These are phyloP conservation scores for Cadophora gregata DNA, from an alignment of 2,329 filamentous ascomycete species.

Conservation along the genomic window DNA sequence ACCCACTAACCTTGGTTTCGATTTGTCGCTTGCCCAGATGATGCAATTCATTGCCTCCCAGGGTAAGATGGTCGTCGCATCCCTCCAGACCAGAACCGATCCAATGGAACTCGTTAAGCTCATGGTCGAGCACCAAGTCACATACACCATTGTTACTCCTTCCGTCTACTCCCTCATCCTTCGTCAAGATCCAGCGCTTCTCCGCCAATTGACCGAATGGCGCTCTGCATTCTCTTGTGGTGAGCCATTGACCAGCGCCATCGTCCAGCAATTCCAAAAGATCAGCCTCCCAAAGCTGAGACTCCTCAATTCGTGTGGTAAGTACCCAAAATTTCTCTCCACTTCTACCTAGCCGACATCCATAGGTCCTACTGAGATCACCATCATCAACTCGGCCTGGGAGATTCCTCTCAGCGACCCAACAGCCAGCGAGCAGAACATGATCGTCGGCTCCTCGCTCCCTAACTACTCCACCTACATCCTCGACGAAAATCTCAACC, in stretches of 20 bases:
- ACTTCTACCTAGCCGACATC: neutral
- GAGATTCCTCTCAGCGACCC: constrained; percentile 25
- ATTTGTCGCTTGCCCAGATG: constrained; percentile 33
- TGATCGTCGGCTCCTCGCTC: constrained; percentile 17
- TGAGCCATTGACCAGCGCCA: constrained; percentile 38
- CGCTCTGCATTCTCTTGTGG: constrained; percentile 40
- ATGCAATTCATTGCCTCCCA: constrained; percentile 30
- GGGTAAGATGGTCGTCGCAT: constrained; percentile 31
- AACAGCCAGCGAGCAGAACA: constrained; percentile 24
- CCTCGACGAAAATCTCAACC: constrained; percentile 46
- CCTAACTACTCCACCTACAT: constrained; percentile 45
- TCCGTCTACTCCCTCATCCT: constrained; percentile 35
- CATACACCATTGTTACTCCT: constrained; percentile 34
- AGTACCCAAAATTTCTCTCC: neutral
- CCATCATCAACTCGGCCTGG: constrained; percentile 24
- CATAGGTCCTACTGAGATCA: constrained; percentile 34
- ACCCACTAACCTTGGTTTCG: constrained; percentile 34
- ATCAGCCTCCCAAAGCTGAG: constrained; percentile 29
- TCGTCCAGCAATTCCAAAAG: constrained; percentile 27
- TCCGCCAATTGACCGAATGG: constrained; percentile 28
- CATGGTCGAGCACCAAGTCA: constrained; percentile 30
- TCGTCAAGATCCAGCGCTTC: constrained; percentile 22
- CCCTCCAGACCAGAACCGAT: constrained; percentile 25
- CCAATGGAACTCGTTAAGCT: constrained; percentile 31
- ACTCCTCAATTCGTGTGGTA: constrained; percentile 32